Evolutionary conservation across 2,329 filamentous ascomycete genomes (phyloP).

Genomic region (Chalaropsis ovoidea): DNA sequence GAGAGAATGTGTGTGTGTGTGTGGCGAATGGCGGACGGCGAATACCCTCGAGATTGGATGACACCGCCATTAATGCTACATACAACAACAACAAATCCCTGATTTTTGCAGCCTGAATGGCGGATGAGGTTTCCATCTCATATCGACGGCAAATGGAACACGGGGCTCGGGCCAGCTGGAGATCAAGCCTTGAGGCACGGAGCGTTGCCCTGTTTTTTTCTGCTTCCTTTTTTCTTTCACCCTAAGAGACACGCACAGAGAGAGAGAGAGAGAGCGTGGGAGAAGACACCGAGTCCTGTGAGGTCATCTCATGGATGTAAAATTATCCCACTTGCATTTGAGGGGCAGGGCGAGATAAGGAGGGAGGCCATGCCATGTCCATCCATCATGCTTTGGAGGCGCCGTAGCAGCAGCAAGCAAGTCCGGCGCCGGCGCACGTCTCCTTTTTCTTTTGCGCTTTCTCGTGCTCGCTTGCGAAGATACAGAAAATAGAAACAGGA

Average conservation of each 20-base stretch:
- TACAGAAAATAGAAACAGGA: neutral
- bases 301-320: neutral
- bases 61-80: neutral
- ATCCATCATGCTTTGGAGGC: neutral
- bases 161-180: neutral
- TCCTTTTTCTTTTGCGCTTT: neutral
- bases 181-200: neutral
- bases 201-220: neutral
- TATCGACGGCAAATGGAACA: conserved; percentile 14
- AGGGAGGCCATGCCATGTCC: neutral
- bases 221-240: conserved; percentile 1
- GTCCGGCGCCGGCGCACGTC: neutral
- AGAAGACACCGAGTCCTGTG: neutral
- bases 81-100: neutral
- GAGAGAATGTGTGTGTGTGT: neutral
- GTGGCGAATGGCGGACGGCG: neutral
- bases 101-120: neutral
- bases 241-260: neutral
- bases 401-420: neutral
- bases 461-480: neutral
- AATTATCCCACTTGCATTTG: neutral
- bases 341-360: too few relatives aligned
- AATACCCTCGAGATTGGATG: conserved; percentile 1
- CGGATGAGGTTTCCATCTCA: neutral
- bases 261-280: too few relatives aligned